Conservation (phyloP, 2,329 filamentous ascomycete genomes). For the Pseudogymnoascus sp. region DNA sequence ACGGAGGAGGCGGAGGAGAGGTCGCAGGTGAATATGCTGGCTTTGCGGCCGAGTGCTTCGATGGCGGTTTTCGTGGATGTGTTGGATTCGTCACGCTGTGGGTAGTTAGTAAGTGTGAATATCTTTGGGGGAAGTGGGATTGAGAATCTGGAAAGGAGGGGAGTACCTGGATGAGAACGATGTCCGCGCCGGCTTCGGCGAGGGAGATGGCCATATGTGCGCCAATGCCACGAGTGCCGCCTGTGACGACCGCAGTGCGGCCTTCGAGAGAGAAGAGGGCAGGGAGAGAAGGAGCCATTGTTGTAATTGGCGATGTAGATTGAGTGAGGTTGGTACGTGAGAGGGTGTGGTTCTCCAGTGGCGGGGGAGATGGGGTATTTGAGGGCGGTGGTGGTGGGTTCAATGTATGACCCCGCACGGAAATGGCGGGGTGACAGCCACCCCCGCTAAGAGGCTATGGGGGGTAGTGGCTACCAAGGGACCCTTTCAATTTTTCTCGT, state of each 20-base stretch:
- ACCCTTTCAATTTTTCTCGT: not conserved
- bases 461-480: not conserved
- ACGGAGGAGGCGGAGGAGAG: conserved; percentile 56
- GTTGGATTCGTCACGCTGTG: conserved; percentile 25
- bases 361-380: not conserved
- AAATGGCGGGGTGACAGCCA: not conserved
- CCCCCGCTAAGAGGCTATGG: no score
- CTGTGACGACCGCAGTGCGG: conserved; percentile 33
- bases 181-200: conserved; percentile 34
- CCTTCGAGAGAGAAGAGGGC: conserved; percentile 30
- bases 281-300: not conserved
- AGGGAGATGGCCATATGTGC: conserved; percentile 32
- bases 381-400: not conserved
- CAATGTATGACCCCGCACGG: not conserved
- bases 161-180: conserved; percentile 33
- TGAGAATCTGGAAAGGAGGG: not conserved
- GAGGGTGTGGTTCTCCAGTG: not conserved
- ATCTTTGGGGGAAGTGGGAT: not conserved
- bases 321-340: not conserved
- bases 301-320: not conserved
- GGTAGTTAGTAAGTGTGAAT: not conserved
- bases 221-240: conserved; percentile 34
- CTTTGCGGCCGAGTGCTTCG: conserved; percentile 58
- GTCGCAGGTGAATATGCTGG: conserved; percentile 62
- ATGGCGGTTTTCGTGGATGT: conserved; percentile 52